A percentile compares a stretch with the other conserved stretches of the same genome.
These are phyloP conservation scores for Ostreobium quekettii DNA, from an alignment of 139 green algal species.

Conservation along the genomic window DNA sequence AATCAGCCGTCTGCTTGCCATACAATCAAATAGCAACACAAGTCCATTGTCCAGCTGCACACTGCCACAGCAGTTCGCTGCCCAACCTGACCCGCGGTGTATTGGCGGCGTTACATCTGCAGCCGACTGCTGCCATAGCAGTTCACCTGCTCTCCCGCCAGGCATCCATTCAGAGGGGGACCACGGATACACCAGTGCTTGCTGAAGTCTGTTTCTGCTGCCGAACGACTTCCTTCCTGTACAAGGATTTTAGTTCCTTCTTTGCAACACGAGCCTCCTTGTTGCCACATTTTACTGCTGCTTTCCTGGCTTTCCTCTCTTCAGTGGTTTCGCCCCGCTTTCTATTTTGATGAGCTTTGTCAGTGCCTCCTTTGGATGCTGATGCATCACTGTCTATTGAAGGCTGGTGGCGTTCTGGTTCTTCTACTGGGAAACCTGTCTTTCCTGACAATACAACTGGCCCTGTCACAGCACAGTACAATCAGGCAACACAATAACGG, in stretches of 20 bases:
- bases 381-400: too few species aligned
- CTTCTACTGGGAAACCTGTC: not conserved
- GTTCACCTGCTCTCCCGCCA: too few species aligned
- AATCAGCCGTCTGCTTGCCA: too few species aligned
- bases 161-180: too few species aligned
- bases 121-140: too few species aligned
- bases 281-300: constrained; percentile 3
- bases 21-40: too few species aligned
- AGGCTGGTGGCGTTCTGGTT: not conserved
- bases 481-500: constrained; percentile 10
- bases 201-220: constrained; percentile 14
- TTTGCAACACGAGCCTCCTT: constrained; percentile 1
- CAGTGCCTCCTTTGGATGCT: too few species aligned
- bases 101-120: too few species aligned
- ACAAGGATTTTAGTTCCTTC: constrained; percentile 4
- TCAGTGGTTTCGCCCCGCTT: not conserved
- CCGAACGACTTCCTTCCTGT: not conserved
- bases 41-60: too few species aligned
- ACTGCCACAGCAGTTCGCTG: too few species aligned
- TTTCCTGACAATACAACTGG: constrained; percentile 1
- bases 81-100: too few species aligned
- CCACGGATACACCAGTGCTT: too few species aligned
- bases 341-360: not conserved
- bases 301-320: constrained; percentile 6
- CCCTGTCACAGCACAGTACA: not conserved